Evolutionary conservation across 805 yeast genomes (phyloP), one percentile per base, ranked within the genome.

Genomic region (Starmerella apicola): DNA sequence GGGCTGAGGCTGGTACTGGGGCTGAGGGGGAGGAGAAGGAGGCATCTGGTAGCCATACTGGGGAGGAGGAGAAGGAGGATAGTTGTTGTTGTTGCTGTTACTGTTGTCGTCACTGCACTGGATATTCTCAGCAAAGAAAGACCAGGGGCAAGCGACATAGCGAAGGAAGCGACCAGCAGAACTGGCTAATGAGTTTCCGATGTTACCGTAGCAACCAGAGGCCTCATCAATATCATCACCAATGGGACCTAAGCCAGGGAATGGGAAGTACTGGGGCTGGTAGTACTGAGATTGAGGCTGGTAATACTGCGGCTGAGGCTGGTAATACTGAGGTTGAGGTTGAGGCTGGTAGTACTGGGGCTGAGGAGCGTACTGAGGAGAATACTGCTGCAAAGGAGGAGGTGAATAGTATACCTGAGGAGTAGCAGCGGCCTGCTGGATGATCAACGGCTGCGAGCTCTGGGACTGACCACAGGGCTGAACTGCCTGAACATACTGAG

Each of bases 301-400:
- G 30, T 22, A 34, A n/a, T 32, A 55, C 17, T 43, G 50, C 15
- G 26, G 28, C 30, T 36, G 50, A 26, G 43, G 51, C 46, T 43
- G 52, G 26, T 46, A 59, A 25, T 46, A 56, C 32, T 45, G 57
- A 20, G 41, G 55, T 39, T 44, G 60, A 37, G 7, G 15, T 19
- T 17, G 55, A 22, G 29, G 23, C 23, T 19, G 25, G 19, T 16
- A 17, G 17, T 27, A 15, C n/a, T 27, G 17, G 8, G 28, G 37
- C 24, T 5, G n/a, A n/a, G n/a, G n/a, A n/a, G n/a, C 21, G 19
- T 21, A 22, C 44, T 42, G 47, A 15, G 31, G 44, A 44, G 44
- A 52, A 10, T 25, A 50, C 38, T 24, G 50, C 21, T 13, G 7
- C 38, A 17, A n/a, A n/a, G n/a, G n/a, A n/a, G 31, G 10, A 13